Conservation (phyloP, 169 alveolate genomes). For the Cryptosporidium ubiquitum region DNA sequence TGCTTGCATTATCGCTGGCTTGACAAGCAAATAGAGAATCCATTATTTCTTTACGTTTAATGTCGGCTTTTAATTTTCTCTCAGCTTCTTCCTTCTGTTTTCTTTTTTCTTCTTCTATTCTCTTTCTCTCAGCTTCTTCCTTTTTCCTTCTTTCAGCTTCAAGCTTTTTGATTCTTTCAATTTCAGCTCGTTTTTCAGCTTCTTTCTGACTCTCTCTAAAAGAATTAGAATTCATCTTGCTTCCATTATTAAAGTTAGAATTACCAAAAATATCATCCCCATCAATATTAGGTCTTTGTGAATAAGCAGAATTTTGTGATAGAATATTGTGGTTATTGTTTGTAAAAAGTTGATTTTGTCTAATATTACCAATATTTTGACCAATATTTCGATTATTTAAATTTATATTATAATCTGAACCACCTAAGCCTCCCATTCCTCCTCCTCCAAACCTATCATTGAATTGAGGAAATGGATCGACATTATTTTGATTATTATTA, state of each 20-base stretch:
- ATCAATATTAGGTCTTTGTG: not conserved
- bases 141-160: conserved; percentile 55
- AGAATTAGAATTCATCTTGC: not conserved
- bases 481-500: not conserved
- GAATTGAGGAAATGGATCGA: not conserved
- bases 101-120: conserved; percentile 48
- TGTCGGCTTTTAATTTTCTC: conserved; percentile 23
- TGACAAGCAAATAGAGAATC: conserved; percentile 23
- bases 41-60: conserved; percentile 62
- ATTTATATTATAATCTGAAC: not conserved
- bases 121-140: conserved; percentile 60
- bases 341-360: conserved; percentile 4
- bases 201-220: conserved; percentile 52
- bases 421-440: not conserved
- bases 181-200: conserved; percentile 47
- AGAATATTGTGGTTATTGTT: not conserved
- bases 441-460: not conserved
- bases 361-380: not conserved
- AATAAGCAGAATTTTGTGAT: not conserved
- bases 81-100: conserved; percentile 61
- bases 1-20: not conserved
- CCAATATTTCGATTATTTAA: not conserved
- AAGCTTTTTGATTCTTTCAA: conserved; percentile 54
- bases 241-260: not conserved
- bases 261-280: not conserved